Evolutionary conservation across 352 stramenopile genomes (phyloP), one percentile per base, ranked within the genome.

Genomic region (Phytophthora hibernalis): DNA sequence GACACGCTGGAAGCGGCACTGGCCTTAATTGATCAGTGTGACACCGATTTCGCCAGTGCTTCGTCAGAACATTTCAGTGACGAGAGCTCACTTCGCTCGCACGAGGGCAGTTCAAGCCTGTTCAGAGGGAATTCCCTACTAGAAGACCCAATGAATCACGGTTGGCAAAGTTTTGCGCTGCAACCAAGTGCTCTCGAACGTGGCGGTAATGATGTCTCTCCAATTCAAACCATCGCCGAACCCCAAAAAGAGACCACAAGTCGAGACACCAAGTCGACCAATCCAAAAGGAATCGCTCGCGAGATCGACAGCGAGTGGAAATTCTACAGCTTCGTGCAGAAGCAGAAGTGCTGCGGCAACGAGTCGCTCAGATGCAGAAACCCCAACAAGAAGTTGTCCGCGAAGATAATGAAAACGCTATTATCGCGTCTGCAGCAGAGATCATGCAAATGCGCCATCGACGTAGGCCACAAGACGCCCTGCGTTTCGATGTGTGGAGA

Each of bases 281-380:
- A 9, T 4, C 28, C 43, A 8, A 40, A 47, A 28, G 52, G 22
- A 59, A 59, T 7, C 35, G 15, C 11, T 59, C 52, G 8, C 52
- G 52, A 21, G 52, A 59, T 28, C 52, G 52, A 38, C 52, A 59
- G 21, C 22, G 40, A 18, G 16, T 59, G 0, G 52, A 59, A 24
- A 49, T 49, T 5, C 37, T 59, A n/a, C 52, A 40, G 1, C 37
- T 59, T 2, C 35, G 37, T 4, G 52, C 35, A 2, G 21, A 59
- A 40, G 52, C 35, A 16, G 35, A 59, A 59, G 38, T 48, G 9
- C 37, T 59, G 20, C 13, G 49, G 8, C 3, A 49, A 9, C 35
- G 52, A 5, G 21, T 59, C 4, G 16, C 16, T 40, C 13, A 49
- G 15, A 28, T 59, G n/a, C 9, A 16, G 9, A 24, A 30, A 1